These are phyloP conservation scores for Fusarium multiceps DNA, from an alignment of 2,329 filamentous ascomycete species.

Conservation along the genomic window DNA sequence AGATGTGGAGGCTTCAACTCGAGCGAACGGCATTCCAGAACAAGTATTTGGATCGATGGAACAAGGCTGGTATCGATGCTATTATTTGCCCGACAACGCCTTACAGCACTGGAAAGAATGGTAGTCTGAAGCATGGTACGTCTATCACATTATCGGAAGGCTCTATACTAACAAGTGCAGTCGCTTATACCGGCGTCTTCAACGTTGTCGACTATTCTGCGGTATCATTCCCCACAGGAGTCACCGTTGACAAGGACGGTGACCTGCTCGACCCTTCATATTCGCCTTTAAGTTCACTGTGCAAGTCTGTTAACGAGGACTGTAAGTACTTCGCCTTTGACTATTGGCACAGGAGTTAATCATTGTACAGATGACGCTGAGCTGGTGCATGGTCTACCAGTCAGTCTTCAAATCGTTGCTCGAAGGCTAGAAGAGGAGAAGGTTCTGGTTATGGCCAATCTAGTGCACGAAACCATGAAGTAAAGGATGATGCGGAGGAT, in stretches of 20 bases:
- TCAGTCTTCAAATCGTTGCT: slow-evolving; percentile 58
- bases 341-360: background rate
- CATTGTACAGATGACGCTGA: slow-evolving; percentile 51
- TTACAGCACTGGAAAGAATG: slow-evolving; percentile 57
- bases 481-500: background rate
- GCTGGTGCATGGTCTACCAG: slow-evolving; percentile 55
- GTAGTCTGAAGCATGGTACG: slow-evolving; percentile 58
- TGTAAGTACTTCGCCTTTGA: slow-evolving; percentile 52
- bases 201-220: slow-evolving; percentile 62
- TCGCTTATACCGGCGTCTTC: slow-evolving; percentile 62
- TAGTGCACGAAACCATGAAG: slow-evolving; percentile 10
- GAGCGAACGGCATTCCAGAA: slow-evolving; percentile 60
- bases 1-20: slow-evolving; percentile 61
- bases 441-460: slow-evolving; percentile 47
- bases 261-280: slow-evolving; percentile 50
- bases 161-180: slow-evolving; percentile 42
- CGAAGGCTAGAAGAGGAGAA: slow-evolving; percentile 57
- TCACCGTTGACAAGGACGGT: slow-evolving; percentile 54
- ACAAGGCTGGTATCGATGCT: slow-evolving; percentile 65
- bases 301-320: slow-evolving; percentile 54
- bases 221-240: slow-evolving; percentile 59
- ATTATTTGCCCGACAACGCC: slow-evolving; percentile 68
- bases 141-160: background rate
- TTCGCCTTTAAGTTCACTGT: slow-evolving; percentile 51
- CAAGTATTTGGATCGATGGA: slow-evolving; percentile 60